Evolutionary conservation across 2,329 filamentous ascomycete species (phyloP).

Genomic region (Phaeosphaeriaceae sp.): DNA sequence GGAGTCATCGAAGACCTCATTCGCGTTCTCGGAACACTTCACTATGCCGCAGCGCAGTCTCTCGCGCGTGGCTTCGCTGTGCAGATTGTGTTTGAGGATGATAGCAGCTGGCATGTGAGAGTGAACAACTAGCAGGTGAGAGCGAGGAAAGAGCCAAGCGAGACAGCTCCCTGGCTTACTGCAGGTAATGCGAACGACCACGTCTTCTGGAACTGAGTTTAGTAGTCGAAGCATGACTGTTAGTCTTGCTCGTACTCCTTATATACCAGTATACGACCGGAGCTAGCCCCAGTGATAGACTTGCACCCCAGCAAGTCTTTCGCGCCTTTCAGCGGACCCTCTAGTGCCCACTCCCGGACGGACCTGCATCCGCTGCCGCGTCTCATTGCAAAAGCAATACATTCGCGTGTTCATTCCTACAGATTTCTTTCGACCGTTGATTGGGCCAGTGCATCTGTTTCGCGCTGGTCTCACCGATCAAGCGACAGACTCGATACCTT

Average conservation of each 20-base stretch:
- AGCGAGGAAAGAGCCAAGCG: background rate
- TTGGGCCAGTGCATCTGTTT: background rate
- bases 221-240: background rate
- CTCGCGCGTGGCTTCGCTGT: background rate
- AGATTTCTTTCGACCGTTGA: background rate
- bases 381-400: constrained; percentile 1
- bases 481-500: background rate
- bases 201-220: background rate
- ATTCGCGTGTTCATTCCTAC: background rate
- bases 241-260: background rate
- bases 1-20: background rate
- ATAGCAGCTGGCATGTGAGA: background rate
- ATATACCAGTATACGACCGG: constrained; percentile 1
- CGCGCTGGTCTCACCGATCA: background rate
- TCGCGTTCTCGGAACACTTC: background rate
- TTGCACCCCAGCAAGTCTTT: background rate
- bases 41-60: background rate
- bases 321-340: background rate
- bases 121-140: background rate
- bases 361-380: constrained; percentile 3
- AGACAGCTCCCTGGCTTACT: background rate
- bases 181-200: background rate
- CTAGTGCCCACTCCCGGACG: background rate
- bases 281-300: background rate
- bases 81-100: background rate